These are phyloP conservation scores for Lippia alba DNA, from an alignment of 305 asterid species.

Conservation along the genomic window DNA sequence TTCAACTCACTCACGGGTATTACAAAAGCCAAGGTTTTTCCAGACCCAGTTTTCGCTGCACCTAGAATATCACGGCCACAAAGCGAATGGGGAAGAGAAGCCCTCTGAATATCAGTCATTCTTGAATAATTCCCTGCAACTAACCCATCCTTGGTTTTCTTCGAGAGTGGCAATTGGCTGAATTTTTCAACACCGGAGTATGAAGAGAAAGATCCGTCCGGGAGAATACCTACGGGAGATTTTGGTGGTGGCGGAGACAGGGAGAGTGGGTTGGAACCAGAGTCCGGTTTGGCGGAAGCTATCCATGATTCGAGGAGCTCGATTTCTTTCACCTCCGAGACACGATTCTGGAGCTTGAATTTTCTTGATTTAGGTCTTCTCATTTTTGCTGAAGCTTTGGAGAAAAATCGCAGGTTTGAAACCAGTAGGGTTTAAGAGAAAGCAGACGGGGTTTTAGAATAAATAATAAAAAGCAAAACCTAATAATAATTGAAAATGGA, in stretches of 20 bases:
- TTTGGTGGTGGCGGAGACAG: conserved; percentile 57
- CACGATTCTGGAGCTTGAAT: conserved; percentile 58
- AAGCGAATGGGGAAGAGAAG: conserved; percentile 89
- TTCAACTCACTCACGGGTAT: conserved; percentile 66
- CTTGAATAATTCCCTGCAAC: conserved; percentile 43
- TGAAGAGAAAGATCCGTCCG: conserved; percentile 68
- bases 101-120: conserved; percentile 95
- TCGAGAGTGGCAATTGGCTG: conserved; percentile 78
- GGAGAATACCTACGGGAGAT: conserved; percentile 62
- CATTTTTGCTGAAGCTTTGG: too few relatives aligned
- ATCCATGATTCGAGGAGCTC: conserved; percentile 84
- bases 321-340: conserved; percentile 65
- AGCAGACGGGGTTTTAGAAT: too few relatives aligned
- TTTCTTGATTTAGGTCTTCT: conserved; percentile 57
- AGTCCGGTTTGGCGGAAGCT: conserved; percentile 67
- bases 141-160: conserved; percentile 86
- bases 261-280: conserved; percentile 86
- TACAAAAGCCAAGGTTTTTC: conserved; percentile 89
- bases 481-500: too few relatives aligned
- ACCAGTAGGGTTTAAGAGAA: too few relatives aligned
- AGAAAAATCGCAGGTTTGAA: too few relatives aligned
- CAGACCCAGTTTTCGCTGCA: conserved; percentile 98
- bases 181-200: conserved; percentile 76
- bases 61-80: conserved; percentile 96
- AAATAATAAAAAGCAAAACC: too few relatives aligned